Evolutionary conservation across 345 rosid genomes (phyloP), one percentile per base, ranked within the genome.

Genomic region (Linum usitatissimum): DNA sequence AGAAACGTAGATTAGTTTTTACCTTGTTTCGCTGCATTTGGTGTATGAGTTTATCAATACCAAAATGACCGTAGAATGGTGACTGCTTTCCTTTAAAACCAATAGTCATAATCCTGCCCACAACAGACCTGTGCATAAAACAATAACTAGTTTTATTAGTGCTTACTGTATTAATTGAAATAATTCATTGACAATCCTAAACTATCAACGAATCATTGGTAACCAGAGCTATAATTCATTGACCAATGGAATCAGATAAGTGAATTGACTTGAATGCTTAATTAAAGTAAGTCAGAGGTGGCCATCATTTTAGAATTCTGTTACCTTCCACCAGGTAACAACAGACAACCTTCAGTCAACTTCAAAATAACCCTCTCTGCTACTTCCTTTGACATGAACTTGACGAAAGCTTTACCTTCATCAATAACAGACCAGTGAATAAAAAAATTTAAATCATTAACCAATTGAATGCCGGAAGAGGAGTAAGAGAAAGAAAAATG

Each of bases 301-400:
- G 28, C 1, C 28, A 23, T 23, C 7, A 4, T 6, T 1, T 40
- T 40, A 12, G 48, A 40, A 6, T 45, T 45, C 4, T 14, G 73
- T 63, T 82, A 93, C 97, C 95, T 90, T 72, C 86, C 84, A 77
- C 81, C 82, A 60, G 92, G 74, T 65, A 87, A 84, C 76, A 87
- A 36, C 61, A 93, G 77, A 75, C 96, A 93, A 60, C 78, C 78
- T 56, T 80, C 70, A 17, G 80, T 73, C 70, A 90, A 73, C 71
- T 78, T 78, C 40, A 14, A n/a, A 59, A 84, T 57, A 30, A 72
- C 83, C 59, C 23, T 76, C 78, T 78, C 76, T 45, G 99, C 87
- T 10, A 70, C 79, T 71, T 85, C 86, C 80, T 67, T 84, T 49
- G 81, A 76, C 67, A 73, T 80, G 61, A 93, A 84, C 73, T 86